Conservation (phyloP, 345 rosid species). For the Hibiscus mutabilis region DNA sequence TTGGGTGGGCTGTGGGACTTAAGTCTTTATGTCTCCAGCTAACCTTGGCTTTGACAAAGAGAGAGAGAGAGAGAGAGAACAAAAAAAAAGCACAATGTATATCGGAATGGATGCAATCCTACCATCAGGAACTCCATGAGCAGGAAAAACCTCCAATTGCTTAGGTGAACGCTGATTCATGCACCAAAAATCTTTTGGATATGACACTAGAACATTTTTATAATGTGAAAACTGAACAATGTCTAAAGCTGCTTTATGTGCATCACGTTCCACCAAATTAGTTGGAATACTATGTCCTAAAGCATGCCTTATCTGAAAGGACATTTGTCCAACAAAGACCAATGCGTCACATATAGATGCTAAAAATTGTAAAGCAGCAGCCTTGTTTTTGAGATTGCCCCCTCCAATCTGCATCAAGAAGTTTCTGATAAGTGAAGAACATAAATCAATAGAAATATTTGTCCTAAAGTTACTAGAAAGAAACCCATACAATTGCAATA, state of each 20-base stretch:
- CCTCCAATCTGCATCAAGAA: slow-evolving; percentile 56
- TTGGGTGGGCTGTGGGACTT: too few species aligned
- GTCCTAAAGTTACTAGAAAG: background rate
- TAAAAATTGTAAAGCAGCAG: slow-evolving; percentile 48
- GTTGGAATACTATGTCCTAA: slow-evolving; percentile 40
- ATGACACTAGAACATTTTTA: slow-evolving; percentile 32
- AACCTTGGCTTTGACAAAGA: too few species aligned
- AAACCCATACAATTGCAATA: slow-evolving; percentile 49
- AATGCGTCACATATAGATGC: slow-evolving; percentile 58
- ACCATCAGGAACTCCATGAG: slow-evolving; percentile 39
- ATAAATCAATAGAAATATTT: background rate
- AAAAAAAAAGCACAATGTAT: background rate
- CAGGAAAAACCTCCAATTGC: slow-evolving; percentile 36
- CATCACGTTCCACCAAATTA: slow-evolving; percentile 37
- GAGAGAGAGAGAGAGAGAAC: too few species aligned
- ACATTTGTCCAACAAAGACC: slow-evolving; percentile 53
- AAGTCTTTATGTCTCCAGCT: too few species aligned
- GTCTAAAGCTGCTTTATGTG: slow-evolving; percentile 37
- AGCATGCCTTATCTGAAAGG: slow-evolving; percentile 56
- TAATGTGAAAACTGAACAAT: slow-evolving; percentile 36
- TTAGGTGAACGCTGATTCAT: slow-evolving; percentile 20
- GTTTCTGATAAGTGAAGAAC: slow-evolving; percentile 16
- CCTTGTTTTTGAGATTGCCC: slow-evolving; percentile 43
- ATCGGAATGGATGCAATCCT: slow-evolving; percentile 18
- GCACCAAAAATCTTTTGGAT: slow-evolving; percentile 60